Evolutionary conservation across 2,329 filamentous ascomycete genomes (phyloP).

Genomic region (Fusarium mangiferae): DNA sequence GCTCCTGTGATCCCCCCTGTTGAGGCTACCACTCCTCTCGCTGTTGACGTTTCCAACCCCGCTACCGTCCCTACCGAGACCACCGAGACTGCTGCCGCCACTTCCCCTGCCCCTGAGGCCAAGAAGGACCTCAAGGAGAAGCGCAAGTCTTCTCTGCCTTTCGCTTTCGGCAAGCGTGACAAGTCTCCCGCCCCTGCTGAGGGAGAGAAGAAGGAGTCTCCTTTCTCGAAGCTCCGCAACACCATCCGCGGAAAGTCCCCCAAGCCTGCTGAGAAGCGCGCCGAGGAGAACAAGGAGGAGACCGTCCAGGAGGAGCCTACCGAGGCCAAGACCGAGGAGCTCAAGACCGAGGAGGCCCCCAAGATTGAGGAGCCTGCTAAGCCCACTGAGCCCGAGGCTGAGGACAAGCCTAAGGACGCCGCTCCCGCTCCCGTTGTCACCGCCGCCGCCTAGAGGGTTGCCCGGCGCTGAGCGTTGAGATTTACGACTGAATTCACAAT

Average conservation of each 20-base stretch:
- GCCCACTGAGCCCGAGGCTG: conserved; percentile 50
- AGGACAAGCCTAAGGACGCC: conserved; percentile 55
- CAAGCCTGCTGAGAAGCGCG: conserved; percentile 51
- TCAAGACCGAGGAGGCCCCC: conserved; percentile 46
- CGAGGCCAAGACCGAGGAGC: conserved; percentile 51
- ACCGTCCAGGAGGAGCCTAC: conserved; percentile 54
- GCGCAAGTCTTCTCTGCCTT: conserved; percentile 81
- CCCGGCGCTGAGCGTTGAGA: conserved; percentile 42
- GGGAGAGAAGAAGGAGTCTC: conserved; percentile 67
- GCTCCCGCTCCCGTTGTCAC: conserved; percentile 59
- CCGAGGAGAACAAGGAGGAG: conserved; percentile 49
- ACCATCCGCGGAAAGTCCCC: conserved; percentile 63
- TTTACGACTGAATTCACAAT: conserved; percentile 38
- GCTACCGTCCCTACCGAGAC: conserved; percentile 60
- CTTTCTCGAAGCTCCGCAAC: conserved; percentile 70
- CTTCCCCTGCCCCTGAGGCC: conserved; percentile 60
- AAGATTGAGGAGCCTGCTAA: conserved; percentile 67
- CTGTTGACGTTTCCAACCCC: conserved; percentile 63
- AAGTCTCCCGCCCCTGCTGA: conserved; percentile 66
- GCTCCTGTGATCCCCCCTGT: conserved; percentile 70
- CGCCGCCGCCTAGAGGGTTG: conserved; percentile 60
- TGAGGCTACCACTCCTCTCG: conserved; percentile 66
- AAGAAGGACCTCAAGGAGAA: conserved; percentile 79
- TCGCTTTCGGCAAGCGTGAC: conserved; percentile 84
- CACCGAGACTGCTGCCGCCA: conserved; percentile 54